Evolutionary conservation across 2,329 filamentous ascomycete species (phyloP), one percentile per base, ranked within the genome.

Genomic region (Aurifilum marmelostoma): DNA sequence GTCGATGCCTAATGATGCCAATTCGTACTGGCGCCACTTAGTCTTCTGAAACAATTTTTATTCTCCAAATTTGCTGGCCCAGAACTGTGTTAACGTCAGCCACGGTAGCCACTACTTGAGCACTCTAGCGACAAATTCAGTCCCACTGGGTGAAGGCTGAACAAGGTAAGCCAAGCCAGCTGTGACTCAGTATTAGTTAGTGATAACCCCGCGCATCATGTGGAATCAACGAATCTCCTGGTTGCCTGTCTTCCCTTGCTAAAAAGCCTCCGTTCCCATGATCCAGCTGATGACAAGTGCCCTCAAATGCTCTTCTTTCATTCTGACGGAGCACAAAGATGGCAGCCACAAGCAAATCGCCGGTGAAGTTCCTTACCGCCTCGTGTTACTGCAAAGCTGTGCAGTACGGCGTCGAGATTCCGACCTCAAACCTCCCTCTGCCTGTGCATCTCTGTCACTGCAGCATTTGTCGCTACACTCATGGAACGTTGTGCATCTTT

Each of bases 371-470:
- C 0, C 79, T 85, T 21, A 77, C 80, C 41, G 82, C 82, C n/a
- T 79, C 78, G 67, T 85, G 83, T 74, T 78, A 79, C 72, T 85
- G 83, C 73, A 79, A 80, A 65, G 78, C 80, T 32, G 76, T 82
- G 7, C 79, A 81, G 72, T 82, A 82, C 74, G 79, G 76, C 6
- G 68, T 85, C 68, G 78, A 80, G 5, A 70, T 85, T 0, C 79
- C 80, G 0, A 72, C 71, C 3, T 74, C 78, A 0, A 72, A 74
- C 1, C 78, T 85, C 0, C 83, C 83, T 0, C 75, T 85, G 6
- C 74, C 76, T 16, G 76, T 78, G 18, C 79, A 83, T 69, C 75
- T 84, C 65, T 85, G 83, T 72, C 80, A 83, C 69, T 85, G 83
- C 75, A 80, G 78, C 71, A 72, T 81, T 39, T 85, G 83, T 65